These are phyloP conservation scores for Globisporangium middletonii DNA, from an alignment of 352 stramenopile genomes.

Conservation along the genomic window DNA sequence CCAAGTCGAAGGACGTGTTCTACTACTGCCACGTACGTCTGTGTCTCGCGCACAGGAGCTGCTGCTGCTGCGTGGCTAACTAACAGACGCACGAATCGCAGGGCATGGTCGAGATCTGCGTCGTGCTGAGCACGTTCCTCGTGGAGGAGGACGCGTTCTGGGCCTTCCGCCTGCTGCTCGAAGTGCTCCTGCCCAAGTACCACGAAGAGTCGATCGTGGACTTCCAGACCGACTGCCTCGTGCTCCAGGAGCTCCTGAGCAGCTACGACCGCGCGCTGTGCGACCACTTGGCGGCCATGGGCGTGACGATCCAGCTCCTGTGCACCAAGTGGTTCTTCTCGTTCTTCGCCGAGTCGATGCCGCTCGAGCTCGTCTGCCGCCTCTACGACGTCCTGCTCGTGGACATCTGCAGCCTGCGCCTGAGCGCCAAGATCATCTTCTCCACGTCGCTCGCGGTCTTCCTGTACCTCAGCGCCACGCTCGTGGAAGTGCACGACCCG, in stretches of 20 bases:
- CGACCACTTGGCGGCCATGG: slow-evolving; percentile 49
- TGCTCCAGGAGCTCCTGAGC: slow-evolving; percentile 67
- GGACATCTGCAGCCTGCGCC: slow-evolving; percentile 48
- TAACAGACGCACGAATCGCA: slow-evolving; percentile 1
- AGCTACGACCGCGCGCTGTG: slow-evolving; percentile 40
- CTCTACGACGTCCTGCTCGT: slow-evolving; percentile 74
- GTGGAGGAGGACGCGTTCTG: slow-evolving; percentile 77
- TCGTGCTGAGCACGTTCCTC: slow-evolving; percentile 70
- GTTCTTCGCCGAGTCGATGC: slow-evolving; percentile 80
- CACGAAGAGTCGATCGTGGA: slow-evolving; percentile 73
- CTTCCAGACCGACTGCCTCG: slow-evolving; percentile 79
- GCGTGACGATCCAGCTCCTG: slow-evolving; percentile 68
- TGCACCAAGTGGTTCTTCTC: slow-evolving; percentile 86
- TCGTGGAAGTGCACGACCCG: slow-evolving; percentile 67
- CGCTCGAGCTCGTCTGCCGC: slow-evolving; percentile 69
- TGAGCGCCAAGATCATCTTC: slow-evolving; percentile 68
- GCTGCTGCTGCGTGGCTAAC: not conserved
- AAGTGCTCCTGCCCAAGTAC: slow-evolving; percentile 73
- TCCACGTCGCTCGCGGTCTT: slow-evolving; percentile 69
- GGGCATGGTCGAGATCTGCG: slow-evolving; percentile 79
- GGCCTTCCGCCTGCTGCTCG: slow-evolving; percentile 64
- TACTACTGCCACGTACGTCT: slow-evolving; percentile 61
- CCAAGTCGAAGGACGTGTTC: slow-evolving; percentile 62
- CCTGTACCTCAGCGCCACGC: slow-evolving; percentile 61
- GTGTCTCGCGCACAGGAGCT: not conserved